Evolutionary conservation across 2,329 filamentous ascomycete species (phyloP), one percentile per base, ranked within the genome.

Genomic region (Cylindrodendrum hubeiense): DNA sequence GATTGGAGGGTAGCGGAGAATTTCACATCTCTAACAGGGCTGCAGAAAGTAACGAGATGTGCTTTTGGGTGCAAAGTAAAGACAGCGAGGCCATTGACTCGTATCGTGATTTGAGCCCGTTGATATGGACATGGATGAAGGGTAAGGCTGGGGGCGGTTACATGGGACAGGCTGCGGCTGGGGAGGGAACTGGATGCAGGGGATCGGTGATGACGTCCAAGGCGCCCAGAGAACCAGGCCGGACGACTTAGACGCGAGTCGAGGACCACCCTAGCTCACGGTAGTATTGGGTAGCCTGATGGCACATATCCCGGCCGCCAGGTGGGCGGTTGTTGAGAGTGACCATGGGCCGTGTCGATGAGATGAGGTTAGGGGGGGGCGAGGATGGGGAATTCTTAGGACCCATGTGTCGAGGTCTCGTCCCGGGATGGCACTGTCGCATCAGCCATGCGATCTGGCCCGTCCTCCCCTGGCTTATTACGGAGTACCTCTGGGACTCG

Each of bases 351-450:
- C 41, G 54, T 54, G 59, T 52, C 51, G 50, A 47, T 54, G 34
- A 57, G 50, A 55, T 55, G 44, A 55, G 22, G 54, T 59, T 43
- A 51, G 46, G 53, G 34, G 51, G 44, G 46, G 30, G 26, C 17
- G n/a, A 39, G 37, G 15, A 56, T 59, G 49, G 60, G 33, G 55
- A 71, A 72, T 70, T 71, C 60, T 68, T 47, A 69, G 50, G 53
- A 56, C 69, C 65, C 72, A 74, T 75, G 72, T 68, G 68, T 67
- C 60, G 65, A 66, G 53, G 71, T 69, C 67, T 71, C 62, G 55
- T 69, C 74, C 70, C 72, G 71, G 73, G 74, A 78, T 76, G 75
- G 62, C 67, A 77, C 71, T 67, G 75, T 78, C 66, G 63, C 74
- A 77, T 71, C 66, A 63, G 54, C 60, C 57, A 67, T 64, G 63